Conservation (phyloP, 495 filamentous ascomycete genomes). For the Penicillium tannophilum region DNA sequence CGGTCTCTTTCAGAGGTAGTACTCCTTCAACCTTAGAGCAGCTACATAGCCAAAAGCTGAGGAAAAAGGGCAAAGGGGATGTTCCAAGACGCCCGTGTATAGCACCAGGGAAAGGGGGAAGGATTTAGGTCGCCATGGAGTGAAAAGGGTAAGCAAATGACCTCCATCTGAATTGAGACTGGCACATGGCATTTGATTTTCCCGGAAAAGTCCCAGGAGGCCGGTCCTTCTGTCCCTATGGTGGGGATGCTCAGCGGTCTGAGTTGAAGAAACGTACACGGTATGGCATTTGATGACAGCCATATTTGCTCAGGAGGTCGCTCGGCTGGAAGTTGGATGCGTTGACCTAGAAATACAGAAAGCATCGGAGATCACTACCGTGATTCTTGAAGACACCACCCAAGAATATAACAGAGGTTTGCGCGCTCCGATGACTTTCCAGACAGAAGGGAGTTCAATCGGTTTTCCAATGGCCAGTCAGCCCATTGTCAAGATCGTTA, state of each 20-base stretch:
- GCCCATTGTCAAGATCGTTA: conserved; percentile 64
- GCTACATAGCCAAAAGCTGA: background rate
- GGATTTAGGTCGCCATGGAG: background rate
- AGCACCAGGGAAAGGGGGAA: background rate
- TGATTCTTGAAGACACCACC: background rate
- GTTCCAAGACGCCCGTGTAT: background rate
- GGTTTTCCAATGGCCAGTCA: conserved; percentile 86
- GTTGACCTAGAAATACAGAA: too few species aligned
- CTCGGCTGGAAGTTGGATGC: background rate
- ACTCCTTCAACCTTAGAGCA: background rate
- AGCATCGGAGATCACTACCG: background rate
- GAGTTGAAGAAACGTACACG: background rate
- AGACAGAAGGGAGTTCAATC: conserved; percentile 60
- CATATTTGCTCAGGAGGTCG: background rate
- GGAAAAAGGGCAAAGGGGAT: background rate
- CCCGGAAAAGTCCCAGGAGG: background rate
- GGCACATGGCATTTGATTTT: conserved; percentile 1
- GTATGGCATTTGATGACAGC: background rate
- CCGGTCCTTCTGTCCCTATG: background rate
- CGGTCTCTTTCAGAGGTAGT: background rate
- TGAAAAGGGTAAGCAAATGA: conserved; percentile 2
- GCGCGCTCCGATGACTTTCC: background rate
- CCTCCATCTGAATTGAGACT: background rate
- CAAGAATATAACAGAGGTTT: background rate
- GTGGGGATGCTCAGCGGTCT: background rate